A percentile compares a stretch with the other conserved stretches of the same genome.
phyloP scores from a whole-genome alignment of 805 yeast genomes.

The Yarrowia yakushimensis region DNA sequence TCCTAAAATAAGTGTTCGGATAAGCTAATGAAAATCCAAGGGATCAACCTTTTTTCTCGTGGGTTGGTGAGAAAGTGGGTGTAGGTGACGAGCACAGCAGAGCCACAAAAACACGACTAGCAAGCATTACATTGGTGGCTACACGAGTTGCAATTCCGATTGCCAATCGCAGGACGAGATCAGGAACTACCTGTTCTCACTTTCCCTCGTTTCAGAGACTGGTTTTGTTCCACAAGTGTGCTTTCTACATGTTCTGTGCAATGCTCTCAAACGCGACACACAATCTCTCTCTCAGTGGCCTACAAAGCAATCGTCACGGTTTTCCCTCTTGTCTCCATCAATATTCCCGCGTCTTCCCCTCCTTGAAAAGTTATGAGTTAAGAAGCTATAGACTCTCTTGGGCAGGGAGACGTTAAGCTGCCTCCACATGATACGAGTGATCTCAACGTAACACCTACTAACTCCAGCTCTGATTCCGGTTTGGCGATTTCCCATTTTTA shows the following conservation, averaged over 20 bases:
- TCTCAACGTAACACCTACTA: not conserved
- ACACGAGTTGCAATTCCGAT: not conserved
- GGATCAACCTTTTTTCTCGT: not conserved
- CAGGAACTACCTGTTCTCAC: no score
- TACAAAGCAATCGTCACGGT: not conserved
- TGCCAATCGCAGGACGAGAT: not conserved
- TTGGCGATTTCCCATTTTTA: slow-evolving; percentile 13
- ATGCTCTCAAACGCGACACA: no score
- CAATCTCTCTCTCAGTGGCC: not conserved
- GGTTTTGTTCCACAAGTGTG: not conserved
- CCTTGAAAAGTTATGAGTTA: not conserved
- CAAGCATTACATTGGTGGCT: not conserved
- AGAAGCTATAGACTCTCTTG: not conserved
- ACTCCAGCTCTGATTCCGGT: slow-evolving; percentile 17
- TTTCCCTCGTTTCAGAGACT: not conserved
- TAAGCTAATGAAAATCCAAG: slow-evolving; percentile 1
- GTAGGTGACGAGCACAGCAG: not conserved
- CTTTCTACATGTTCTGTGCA: not conserved
- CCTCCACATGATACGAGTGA: not conserved
- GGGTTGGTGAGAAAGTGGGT: not conserved
- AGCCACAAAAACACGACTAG: not conserved
- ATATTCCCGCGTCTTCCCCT: not conserved
- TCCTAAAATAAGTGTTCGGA: not conserved
- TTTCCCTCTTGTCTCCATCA: not conserved
- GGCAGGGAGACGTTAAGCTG: no score